Evolutionary conservation across 176 grass and related monocot genomes (phyloP).

Genomic region (Raddia guianensis): DNA sequence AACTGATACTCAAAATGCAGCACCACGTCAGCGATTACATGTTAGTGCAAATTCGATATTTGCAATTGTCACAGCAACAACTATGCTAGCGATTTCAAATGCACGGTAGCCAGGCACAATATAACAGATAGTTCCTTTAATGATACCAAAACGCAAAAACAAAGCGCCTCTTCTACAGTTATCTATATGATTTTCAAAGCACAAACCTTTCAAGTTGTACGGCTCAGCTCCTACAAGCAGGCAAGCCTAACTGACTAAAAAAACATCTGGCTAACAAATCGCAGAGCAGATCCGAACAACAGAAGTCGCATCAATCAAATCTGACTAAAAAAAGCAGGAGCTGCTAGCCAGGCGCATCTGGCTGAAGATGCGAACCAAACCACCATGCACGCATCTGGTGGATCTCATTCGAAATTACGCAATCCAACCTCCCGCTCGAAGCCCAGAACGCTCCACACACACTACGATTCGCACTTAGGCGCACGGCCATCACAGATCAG

Average conservation of each 20-base stretch:
- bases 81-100: not conserved
- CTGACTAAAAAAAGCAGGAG: not conserved
- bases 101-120: not conserved
- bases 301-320: not conserved
- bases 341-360: not conserved
- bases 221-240: not conserved
- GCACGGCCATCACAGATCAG: not conserved
- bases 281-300: not conserved
- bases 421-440: not conserved
- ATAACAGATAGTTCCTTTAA: not conserved
- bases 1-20: not conserved
- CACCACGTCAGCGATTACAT: not conserved
- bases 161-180: not conserved
- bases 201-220: not conserved
- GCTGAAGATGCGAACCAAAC: not conserved
- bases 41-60: not conserved
- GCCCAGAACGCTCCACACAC: not conserved
- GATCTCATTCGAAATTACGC: conserved; percentile 12
- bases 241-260: not conserved
- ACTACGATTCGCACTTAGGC: not conserved
- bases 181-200: not conserved
- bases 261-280: not conserved
- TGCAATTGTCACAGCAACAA: not conserved
- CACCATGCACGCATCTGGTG: not conserved
- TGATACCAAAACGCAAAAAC: not conserved